Evolutionary conservation across 495 filamentous ascomycete species (phyloP), one percentile per base, ranked within the genome.

Genomic region (Annulohypoxylon bovei): DNA sequence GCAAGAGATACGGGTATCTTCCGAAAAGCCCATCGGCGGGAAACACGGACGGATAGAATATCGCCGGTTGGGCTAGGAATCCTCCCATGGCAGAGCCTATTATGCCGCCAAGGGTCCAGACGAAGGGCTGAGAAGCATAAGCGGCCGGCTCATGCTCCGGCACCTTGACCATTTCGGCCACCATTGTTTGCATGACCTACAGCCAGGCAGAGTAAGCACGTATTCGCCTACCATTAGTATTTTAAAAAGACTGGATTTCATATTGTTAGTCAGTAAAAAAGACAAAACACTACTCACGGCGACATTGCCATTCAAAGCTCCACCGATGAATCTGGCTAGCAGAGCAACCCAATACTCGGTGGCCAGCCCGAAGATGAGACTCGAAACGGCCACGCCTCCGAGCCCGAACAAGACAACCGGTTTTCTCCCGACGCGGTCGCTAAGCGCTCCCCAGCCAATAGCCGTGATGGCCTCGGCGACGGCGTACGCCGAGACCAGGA

Each of bases 61-160:
- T 81, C 68, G 90, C 91, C 32, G 93, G 93, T 65, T 93, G 86
- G 40, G 93, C 92, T 62, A 97, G 82, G 67, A 90, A 88, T 60
- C 93, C 93, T 61, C 93, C 93, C 76, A 96, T 87, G 46, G 88
- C 86, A 54, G 92, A 91, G 9, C 93, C 93, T 65, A 96, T 82
- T 67, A 96, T 93, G 42, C 77, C 88, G 81, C 93, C 93, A 64
- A 97, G 81, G 70, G 91, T 95, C 93, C 93, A 97, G 32, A 96
- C 88, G 74, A 94, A 94, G 5, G 93, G 93, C 90, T 96, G 95
- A 70, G 96, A 91, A 3, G 93, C 89, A 79, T 93, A 97, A 32
- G 92, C 93, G 44, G 87, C 87, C 22, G 92, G 90, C 70, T 95
- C 91, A 80, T 96, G 92, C 75, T 92, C 88, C 67, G 93, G 93